A percentile compares a stretch with the other conserved stretches of the same genome.
Conservation (phyloP, 495 filamentous ascomycete genomes). For the Aspergillus asperescens region DNA sequence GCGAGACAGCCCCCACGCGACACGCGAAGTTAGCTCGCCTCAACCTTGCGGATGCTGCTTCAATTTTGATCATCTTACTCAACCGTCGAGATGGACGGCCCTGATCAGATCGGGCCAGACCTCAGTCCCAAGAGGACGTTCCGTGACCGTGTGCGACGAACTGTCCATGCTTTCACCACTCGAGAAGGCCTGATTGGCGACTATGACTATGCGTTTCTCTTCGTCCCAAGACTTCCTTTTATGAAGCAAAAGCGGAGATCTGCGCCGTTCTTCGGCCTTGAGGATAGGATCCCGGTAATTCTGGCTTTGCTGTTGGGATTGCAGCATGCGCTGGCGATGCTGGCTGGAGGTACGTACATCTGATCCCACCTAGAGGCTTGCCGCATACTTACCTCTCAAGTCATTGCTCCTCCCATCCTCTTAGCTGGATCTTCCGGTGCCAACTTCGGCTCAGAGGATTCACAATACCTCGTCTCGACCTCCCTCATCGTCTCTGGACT, state of each 20-base stretch:
- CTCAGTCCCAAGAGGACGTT: conserved; percentile 36
- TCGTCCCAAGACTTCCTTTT: conserved; percentile 79
- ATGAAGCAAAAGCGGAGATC: conserved; percentile 57
- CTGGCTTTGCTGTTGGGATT: conserved; percentile 68
- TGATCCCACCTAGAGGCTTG: background rate
- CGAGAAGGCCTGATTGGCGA: conserved; percentile 65
- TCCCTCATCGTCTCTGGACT: conserved; percentile 82
- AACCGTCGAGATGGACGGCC: conserved; percentile 36
- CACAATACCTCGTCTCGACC: conserved; percentile 84
- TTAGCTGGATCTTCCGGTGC: conserved; percentile 60
- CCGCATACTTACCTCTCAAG: conserved; percentile 14
- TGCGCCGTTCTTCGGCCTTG: conserved; percentile 82
- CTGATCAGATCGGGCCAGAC: conserved; percentile 50
- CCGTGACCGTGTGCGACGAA: conserved; percentile 29
- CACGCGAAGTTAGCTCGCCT: background rate
- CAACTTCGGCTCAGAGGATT: conserved; percentile 53
- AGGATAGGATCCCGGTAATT: conserved; percentile 76
- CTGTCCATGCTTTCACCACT: conserved; percentile 45
- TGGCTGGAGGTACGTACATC: conserved; percentile 48
- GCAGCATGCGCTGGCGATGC: conserved; percentile 65
- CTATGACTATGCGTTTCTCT: conserved; percentile 80
- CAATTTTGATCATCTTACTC: background rate
- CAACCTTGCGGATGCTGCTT: background rate
- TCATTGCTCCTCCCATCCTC: conserved; percentile 78
- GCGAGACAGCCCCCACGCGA: background rate